Conservation (phyloP, 306 rosid species). For the Ammopiptanthus mongolicus region DNA sequence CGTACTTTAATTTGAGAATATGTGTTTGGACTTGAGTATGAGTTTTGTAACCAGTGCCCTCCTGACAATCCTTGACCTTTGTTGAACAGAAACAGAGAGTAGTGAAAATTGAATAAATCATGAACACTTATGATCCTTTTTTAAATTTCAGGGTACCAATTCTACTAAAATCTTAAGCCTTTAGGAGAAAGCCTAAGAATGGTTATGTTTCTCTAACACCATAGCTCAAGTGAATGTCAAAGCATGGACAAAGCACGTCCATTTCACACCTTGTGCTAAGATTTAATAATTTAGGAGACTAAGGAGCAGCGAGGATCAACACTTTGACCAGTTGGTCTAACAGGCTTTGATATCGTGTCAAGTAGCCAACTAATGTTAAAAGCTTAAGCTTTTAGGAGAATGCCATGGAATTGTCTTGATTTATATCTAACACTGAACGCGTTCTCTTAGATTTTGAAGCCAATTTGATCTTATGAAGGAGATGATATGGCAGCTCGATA, state of each 20-base stretch:
- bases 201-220: neutral
- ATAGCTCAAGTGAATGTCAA: neutral
- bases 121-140: neutral
- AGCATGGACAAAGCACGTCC: neutral
- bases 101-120: neutral
- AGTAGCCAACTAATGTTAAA: neutral
- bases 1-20: neutral
- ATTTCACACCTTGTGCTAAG: neutral
- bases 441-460: neutral
- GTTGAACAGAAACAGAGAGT: neutral
- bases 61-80: neutral
- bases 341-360: neutral
- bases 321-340: neutral
- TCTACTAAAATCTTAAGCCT: neutral
- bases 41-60: neutral
- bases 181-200: neutral
- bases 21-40: neutral
- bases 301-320: neutral
- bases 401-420: neutral
- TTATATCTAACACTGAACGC: constrained; percentile 3
- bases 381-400: neutral
- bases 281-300: neutral
- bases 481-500: neutral
- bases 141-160: neutral
- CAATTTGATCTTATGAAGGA: neutral